Percentiles rank a stretch among this genome's conserved stretches.
phyloP scores from a whole-genome alignment of 371 early-diverging fungal genomes.

The Mucor saturninus region DNA sequence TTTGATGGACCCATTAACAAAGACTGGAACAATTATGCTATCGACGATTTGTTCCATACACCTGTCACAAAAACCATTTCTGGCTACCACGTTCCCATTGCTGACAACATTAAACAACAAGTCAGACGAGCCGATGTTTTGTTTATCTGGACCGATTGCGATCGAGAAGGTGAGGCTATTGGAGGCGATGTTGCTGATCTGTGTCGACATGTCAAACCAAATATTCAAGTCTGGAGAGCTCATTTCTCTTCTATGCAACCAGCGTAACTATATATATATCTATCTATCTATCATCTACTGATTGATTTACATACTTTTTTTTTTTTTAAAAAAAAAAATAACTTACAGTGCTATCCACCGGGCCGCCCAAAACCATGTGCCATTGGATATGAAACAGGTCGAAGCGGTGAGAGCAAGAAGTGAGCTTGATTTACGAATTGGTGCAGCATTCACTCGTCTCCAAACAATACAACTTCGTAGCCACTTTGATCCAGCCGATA shows the following conservation, averaged over 20 bases:
- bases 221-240: conserved; percentile 76
- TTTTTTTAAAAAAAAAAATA: too few species aligned
- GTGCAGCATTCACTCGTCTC: conserved; percentile 96
- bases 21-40: conserved; percentile 65
- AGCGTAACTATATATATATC: conserved; percentile 33
- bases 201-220: conserved; percentile 66
- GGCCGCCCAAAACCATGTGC: conserved; percentile 79
- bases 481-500: conserved; percentile 4
- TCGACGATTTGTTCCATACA: conserved; percentile 66
- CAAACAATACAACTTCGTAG: conserved; percentile 80
- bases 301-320: too few species aligned
- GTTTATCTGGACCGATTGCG: conserved; percentile 99
- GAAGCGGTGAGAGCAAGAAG: conserved; percentile 92
- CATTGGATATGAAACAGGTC: conserved; percentile 77
- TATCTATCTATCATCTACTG: not conserved
- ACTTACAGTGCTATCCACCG: conserved; percentile 69
- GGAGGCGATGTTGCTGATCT: conserved; percentile 85
- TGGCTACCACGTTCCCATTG: conserved; percentile 58
- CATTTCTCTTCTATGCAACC: conserved; percentile 82
- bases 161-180: conserved; percentile 99
- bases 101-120: conserved; percentile 68
- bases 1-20: conserved; percentile 63
- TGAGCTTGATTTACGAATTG: conserved; percentile 98
- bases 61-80: conserved; percentile 4
- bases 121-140: conserved; percentile 69